These are phyloP conservation scores for Aspergillus viridinutans DNA, from an alignment of 2,329 filamentous ascomycete genomes.

Conservation along the genomic window DNA sequence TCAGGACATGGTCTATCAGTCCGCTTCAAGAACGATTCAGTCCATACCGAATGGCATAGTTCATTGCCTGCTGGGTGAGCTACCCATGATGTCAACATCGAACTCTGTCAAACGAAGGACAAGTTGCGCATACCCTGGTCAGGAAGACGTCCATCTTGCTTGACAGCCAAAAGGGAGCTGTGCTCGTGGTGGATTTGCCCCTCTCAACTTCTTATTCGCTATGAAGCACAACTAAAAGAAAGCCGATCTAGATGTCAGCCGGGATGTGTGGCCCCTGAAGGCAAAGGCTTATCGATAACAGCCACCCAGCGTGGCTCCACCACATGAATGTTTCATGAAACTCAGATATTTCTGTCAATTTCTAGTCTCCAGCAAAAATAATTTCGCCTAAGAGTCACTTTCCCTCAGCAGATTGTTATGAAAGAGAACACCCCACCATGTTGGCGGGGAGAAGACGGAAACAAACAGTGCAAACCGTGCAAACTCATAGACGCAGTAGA, in stretches of 20 bases:
- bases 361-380: neutral
- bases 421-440: neutral
- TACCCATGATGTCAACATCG: conserved; percentile 28
- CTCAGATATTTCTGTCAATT: neutral
- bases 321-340: neutral
- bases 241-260: neutral
- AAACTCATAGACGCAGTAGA: conserved; percentile 10
- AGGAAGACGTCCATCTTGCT: conserved; percentile 67
- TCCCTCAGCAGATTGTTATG: neutral
- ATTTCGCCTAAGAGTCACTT: neutral
- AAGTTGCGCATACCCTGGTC: conserved; percentile 48
- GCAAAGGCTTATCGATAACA: conserved; percentile 21
- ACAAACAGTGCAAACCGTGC: conserved; percentile 8
- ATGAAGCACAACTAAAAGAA: neutral
- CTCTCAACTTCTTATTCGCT: neutral
- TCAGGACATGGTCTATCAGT: conserved; percentile 6
- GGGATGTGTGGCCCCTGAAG: neutral
- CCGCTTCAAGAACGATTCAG: neutral
- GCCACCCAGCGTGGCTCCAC: conserved; percentile 12
- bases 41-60: conserved; percentile 71
- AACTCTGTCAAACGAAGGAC: conserved; percentile 6
- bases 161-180: neutral
- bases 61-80: conserved; percentile 76
- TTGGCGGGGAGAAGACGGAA: neutral
- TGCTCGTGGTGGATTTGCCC: neutral